Evolutionary conservation across 164 flowering plant genomes (phyloP).

Genomic region (Brasenia schreberi): DNA sequence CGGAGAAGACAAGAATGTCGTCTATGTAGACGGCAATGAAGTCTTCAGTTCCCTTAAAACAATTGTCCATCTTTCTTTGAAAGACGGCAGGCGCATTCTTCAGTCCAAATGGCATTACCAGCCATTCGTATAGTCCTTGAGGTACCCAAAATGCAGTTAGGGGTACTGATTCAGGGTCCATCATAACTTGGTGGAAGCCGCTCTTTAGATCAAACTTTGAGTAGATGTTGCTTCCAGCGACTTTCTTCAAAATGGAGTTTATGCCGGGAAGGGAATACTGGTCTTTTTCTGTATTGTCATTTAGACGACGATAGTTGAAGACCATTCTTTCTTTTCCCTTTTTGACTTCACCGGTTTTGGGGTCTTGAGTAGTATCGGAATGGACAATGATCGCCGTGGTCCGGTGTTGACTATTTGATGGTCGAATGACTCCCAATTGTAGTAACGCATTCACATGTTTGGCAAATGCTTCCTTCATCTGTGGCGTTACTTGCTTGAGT

Average conservation of each 20-base stretch:
- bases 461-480: no score
- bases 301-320: slow-evolving; percentile 1
- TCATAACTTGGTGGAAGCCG: slow-evolving; percentile 1
- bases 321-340: slow-evolving; percentile 8
- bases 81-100: no score
- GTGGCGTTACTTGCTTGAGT: no score
- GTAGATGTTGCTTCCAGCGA: not conserved
- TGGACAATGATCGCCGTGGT: not conserved
- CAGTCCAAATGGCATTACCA: no score
- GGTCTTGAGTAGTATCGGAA: slow-evolving; percentile 3
- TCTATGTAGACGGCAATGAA: no score
- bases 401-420: slow-evolving; percentile 1
- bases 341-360: not conserved
- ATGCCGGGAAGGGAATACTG: slow-evolving; percentile 2
- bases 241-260: not conserved
- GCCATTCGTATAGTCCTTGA: no score
- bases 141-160: slow-evolving; percentile 7
- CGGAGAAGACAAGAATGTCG: slow-evolving; percentile 8
- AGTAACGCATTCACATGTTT: slow-evolving; percentile 1
- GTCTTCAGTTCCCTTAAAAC: no score
- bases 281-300: slow-evolving; percentile 8
- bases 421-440: slow-evolving; percentile 1
- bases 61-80: no score
- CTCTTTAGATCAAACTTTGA: slow-evolving; percentile 3
- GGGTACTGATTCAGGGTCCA: slow-evolving; percentile 1